Conservation (phyloP, 345 rosid genomes). For the Murraya koenigii region DNA sequence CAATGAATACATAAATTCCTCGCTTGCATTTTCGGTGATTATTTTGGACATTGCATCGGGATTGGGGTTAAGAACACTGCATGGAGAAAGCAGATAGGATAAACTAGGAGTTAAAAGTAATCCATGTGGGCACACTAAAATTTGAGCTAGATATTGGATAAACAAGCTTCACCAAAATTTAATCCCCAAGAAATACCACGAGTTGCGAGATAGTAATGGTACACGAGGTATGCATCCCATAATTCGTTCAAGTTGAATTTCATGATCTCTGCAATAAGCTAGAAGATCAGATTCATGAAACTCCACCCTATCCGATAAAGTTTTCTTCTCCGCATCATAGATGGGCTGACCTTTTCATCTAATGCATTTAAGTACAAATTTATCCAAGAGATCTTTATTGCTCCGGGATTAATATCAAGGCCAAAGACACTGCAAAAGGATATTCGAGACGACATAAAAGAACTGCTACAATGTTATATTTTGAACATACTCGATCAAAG, state of each 20-base stretch:
- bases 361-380: conserved; percentile 90
- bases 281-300: conserved; percentile 95
- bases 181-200: neutral
- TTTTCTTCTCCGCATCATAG: conserved; percentile 85
- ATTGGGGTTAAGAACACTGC: conserved; percentile 90
- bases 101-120: conserved; percentile 2
- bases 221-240: conserved; percentile 99
- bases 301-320: conserved; percentile 89
- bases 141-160: conserved; percentile 1
- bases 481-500: neutral
- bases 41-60: conserved; percentile 98
- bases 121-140: neutral
- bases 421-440: conserved; percentile 78
- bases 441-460: neutral
- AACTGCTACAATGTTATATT: conserved; percentile 5
- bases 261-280: conserved; percentile 65
- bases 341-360: conserved; percentile 82
- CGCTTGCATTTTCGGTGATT: conserved; percentile 95
- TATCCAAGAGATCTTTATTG: conserved; percentile 73
- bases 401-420: conserved; percentile 73
- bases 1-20: conserved; percentile 82
- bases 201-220: conserved; percentile 11
- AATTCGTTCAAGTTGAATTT: conserved; percentile 82
- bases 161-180: neutral
- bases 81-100: conserved; percentile 15